These are phyloP conservation scores for Pyronema domesticum DNA, from an alignment of 495 filamentous ascomycete species.

Conservation along the genomic window DNA sequence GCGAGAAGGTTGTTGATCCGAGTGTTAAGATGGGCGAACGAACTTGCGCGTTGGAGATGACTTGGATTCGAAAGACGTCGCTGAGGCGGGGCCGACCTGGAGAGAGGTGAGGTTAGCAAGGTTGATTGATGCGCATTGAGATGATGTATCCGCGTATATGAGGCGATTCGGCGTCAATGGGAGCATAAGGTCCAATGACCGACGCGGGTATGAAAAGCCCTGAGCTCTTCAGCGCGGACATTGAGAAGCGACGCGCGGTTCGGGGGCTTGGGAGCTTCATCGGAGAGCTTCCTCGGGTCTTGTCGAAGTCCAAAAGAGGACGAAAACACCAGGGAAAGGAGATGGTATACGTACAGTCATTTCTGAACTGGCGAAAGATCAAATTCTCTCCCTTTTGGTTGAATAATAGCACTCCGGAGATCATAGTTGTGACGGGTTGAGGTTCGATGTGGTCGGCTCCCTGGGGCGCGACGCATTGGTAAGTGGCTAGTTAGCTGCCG, in stretches of 20 bases:
- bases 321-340: not conserved
- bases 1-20: slow-evolving; percentile 94
- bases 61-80: slow-evolving; percentile 98
- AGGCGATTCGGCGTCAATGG: not conserved
- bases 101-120: not conserved
- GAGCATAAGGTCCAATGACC: too few relatives aligned
- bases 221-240: too few relatives aligned
- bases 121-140: not conserved
- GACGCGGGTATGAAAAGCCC: too few relatives aligned
- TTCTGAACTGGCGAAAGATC: slow-evolving; percentile 95
- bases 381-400: slow-evolving; percentile 99
- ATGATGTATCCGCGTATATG: not conserved
- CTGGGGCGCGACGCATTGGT: too few relatives aligned
- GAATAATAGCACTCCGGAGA: slow-evolving; percentile 92
- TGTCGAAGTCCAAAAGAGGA: not conserved
- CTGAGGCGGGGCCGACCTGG: slow-evolving; percentile 66
- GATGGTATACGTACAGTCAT: slow-evolving; percentile 44
- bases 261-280: too few relatives aligned
- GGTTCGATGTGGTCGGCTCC: too few relatives aligned
- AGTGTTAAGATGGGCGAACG: slow-evolving; percentile 95
- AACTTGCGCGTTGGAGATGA: slow-evolving; percentile 96
- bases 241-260: too few relatives aligned
- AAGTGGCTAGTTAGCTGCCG: too few relatives aligned
- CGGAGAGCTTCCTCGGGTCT: too few relatives aligned
- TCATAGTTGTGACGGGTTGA: slow-evolving; percentile 36